Base-by-base conservation (phyloP, 2,329 filamentous ascomycete genomes). In the Aureobasidium sp. region DNA sequence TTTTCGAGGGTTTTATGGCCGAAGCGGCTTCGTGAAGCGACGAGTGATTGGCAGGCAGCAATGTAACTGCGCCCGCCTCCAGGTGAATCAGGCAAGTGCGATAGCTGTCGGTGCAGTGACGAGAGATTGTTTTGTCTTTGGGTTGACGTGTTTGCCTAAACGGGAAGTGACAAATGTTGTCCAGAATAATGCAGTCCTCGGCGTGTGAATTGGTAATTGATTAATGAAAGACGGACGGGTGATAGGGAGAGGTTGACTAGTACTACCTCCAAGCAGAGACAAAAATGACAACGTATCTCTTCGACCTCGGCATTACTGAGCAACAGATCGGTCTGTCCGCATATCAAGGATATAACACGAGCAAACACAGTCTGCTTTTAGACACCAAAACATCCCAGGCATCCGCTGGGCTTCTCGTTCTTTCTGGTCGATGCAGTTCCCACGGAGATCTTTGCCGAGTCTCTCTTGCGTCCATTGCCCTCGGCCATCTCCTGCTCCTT, bases 321-420 rank as follows among this genome's bases (percentile, higher is more conserved):
- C 40, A 25, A 15, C 19, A 19, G 10, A 23, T 21, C 13, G 19
- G 21, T 43, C 19, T 6, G 19, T 49, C 27, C n/a, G 45, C 43
- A 9, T n/a, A n/a, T 4, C 31, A 37, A 37, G 13, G 47, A 37
- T 5, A 9, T 25, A 29, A 40, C 13, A 29, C 9, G 13, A 23
- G 8, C 33, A 29, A 40, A 23, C 15, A 54, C 7, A 3, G n/a
- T 21, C 7, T 23, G 21, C 13, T 2, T n/a, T 54, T 31, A 60
- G 19, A 31, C 15, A 17, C 58, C 58, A n/a, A 60, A 60, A 31
- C 58, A 60, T 9, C 46, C 47, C 15, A 51, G 27, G 21, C 47
- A 35, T 11, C 38, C 49, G 6, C n/a, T 23, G 7, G 46, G 45
- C 33, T 51, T 50, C 19, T 31, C 23, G 6, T 21, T n/a, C 31